Base-by-base conservation (phyloP, 192 early-diverging fungal genomes). In the Funneliformis geosporum region DNA sequence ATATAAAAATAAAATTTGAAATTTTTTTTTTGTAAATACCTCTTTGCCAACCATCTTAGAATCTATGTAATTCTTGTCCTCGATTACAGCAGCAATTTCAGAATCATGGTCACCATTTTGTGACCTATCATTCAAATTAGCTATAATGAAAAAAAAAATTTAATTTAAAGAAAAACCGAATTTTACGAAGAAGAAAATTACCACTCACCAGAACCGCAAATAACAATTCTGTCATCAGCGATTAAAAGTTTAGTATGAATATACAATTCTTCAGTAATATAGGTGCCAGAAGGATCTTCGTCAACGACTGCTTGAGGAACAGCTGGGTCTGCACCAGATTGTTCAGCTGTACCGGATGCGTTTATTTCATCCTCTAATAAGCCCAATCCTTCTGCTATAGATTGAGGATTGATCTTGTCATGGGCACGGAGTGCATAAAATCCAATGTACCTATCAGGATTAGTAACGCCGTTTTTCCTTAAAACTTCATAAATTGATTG, bases 191-290 rank as follows among this genome's bases (percentile, higher is more conserved):
- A 73, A 25, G 25, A 7, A 33, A 14, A 10, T 8, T 64, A 4
- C 21, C 9, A 66, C 14, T 46, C 79, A 83, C 84, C 89, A 28
- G 93, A 94, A 4, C 95, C 95, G 80, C 93, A 92, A 28, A 96
- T 89, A 27, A 91, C 94, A 39, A 88, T 86, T 10, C 89, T 87
- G 81, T 96, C 95, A 76, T 96, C 95, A 21, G 95, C 92, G 76
- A 96, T 93, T 91, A 96, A 92, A 66, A 94, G 88, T 85, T 96
- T 93, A 76, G 94, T 89, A 85, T 96, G 95, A 60, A 96, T 92
- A 80, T 96, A 96, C 12, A 96, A 89, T 79, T 93, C 91, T 79
- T 96, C 95, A 0, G 94, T 93, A 5, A 95, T 89, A 80, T 84
- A 90, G 47, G 85, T 76, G 38, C 44, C 43, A 27, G 62, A 39